A percentile compares a stretch with the other conserved stretches of the same genome.
Evolutionary conservation across 345 rosid genomes (phyloP).

Genomic region (Hibiscus trionum): DNA sequence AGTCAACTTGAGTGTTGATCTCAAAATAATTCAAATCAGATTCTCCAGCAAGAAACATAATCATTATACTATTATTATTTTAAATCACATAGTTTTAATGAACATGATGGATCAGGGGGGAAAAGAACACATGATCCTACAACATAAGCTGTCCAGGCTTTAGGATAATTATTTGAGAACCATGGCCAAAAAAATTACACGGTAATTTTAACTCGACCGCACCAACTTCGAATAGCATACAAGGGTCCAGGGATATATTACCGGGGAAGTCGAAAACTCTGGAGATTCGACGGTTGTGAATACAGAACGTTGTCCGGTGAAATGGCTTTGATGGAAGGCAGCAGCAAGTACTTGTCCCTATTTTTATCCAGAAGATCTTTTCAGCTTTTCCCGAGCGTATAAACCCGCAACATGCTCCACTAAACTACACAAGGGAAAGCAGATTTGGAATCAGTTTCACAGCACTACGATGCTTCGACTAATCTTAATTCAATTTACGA

Average conservation of each 20-base stretch:
- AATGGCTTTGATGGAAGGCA: conserved; percentile 2
- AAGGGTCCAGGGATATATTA: conserved; percentile 15
- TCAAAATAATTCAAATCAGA: neutral
- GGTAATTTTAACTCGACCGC: conserved; percentile 21
- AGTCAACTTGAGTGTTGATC: neutral
- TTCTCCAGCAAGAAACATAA: neutral
- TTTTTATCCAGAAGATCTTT: conserved; percentile 28
- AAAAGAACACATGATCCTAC: no score
- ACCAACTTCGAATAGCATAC: conserved; percentile 6
- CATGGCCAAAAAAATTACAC: neutral
- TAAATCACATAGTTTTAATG: neutral
- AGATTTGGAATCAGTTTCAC: neutral
- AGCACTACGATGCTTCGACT: neutral
- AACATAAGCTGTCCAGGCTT: no score
- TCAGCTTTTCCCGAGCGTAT: conserved; percentile 25
- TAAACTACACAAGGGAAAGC: conserved; percentile 31
- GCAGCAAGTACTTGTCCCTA: no score
- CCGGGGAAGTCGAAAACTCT: conserved; percentile 1
- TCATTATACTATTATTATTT: neutral
- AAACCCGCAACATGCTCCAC: conserved; percentile 40
- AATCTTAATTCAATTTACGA: neutral
- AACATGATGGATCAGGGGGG: no score
- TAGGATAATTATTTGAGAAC: no score
- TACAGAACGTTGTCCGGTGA: conserved; percentile 5
- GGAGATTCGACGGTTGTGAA: neutral